Evolutionary conservation across 2,329 filamentous ascomycete genomes (phyloP).

Genomic region (Colletotrichum ledebouriae): DNA sequence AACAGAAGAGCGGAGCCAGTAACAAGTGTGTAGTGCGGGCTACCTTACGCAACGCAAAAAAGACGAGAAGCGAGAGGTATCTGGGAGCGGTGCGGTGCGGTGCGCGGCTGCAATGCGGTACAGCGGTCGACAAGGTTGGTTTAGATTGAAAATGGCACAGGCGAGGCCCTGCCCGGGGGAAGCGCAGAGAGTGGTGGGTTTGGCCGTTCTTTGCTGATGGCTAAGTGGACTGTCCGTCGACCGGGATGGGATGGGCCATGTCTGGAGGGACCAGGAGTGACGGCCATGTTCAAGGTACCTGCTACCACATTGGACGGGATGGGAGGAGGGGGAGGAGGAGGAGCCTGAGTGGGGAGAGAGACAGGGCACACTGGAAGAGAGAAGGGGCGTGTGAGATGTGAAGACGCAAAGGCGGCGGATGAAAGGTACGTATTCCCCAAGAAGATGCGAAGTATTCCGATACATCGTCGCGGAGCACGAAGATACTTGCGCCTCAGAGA

Average conservation of each 20-base stretch:
- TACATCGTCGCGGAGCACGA: not conserved
- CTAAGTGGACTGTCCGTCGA: slow-evolving; percentile 38
- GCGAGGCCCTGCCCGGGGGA: slow-evolving; percentile 27
- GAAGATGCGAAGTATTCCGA: slow-evolving; percentile 9
- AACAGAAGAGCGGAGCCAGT: too few relatives aligned
- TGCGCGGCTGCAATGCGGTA: slow-evolving; percentile 18
- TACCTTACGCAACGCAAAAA: not conserved
- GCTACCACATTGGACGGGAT: slow-evolving; percentile 28
- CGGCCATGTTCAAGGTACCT: slow-evolving; percentile 20
- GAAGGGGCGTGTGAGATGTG: slow-evolving; percentile 4
- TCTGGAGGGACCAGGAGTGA: slow-evolving; percentile 3
- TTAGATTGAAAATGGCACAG: slow-evolving; percentile 42
- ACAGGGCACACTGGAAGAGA: slow-evolving; percentile 3
- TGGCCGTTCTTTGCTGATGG: slow-evolving; percentile 29
- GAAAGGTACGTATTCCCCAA: slow-evolving; percentile 10
- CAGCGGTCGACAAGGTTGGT: slow-evolving; percentile 36
- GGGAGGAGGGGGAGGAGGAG: slow-evolving; percentile 22
- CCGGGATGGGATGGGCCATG: slow-evolving; percentile 24
- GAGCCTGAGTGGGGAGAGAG: not conserved
- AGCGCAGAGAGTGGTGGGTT: slow-evolving; percentile 38
- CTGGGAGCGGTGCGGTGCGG: slow-evolving; percentile 23
- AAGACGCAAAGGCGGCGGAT: slow-evolving; percentile 1
- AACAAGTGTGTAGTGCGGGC: too few relatives aligned
- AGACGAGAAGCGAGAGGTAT: not conserved
- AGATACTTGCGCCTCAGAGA: not conserved